Conservation (phyloP, 768 basidiomycete species). For the Russula abietina region DNA sequence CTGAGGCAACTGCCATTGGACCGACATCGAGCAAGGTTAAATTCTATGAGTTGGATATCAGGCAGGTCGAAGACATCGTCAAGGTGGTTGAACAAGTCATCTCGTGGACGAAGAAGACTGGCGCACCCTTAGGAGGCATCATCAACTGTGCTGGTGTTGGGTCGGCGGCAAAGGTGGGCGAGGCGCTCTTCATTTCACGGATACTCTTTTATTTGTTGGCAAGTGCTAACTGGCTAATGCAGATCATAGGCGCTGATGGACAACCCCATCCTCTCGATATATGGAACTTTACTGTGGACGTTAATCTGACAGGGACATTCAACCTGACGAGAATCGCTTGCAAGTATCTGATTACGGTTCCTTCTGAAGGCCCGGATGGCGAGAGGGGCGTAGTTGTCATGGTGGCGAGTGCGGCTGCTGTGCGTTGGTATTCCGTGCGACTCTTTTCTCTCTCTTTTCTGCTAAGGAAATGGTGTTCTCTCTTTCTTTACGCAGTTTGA, state of each 20-base stretch:
- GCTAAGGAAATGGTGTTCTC: not conserved
- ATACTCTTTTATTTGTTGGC: too few relatives aligned
- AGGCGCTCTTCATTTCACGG: not conserved
- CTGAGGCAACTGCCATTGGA: conserved; percentile 15
- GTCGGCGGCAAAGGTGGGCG: too few relatives aligned
- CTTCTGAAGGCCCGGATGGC: conserved; percentile 41
- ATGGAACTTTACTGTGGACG: conserved; percentile 47
- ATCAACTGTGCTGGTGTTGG: too few relatives aligned
- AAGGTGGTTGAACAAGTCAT: conserved; percentile 27
- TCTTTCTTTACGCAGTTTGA: conserved; percentile 37
- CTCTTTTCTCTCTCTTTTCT: not conserved
- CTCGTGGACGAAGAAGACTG: conserved; percentile 31
- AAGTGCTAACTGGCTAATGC: conserved; percentile 6
- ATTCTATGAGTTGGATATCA: too few relatives aligned
- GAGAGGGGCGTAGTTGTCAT: conserved; percentile 56
- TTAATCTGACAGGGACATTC: conserved; percentile 56
- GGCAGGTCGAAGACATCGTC: conserved; percentile 27
- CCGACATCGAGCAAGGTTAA: not conserved
- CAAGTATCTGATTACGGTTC: conserved; percentile 43
- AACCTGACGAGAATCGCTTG: conserved; percentile 51
- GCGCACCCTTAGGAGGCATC: too few relatives aligned
- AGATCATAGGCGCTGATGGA: conserved; percentile 45
- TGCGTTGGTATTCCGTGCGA: conserved; percentile 8
- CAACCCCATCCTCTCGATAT: conserved; percentile 44
- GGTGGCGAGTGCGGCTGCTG: conserved; percentile 49